Percentiles rank a stretch among this genome's conserved stretches.
Evolutionary conservation across 108 stramenopile genomes (phyloP).

Genomic region (Nannochloropsis granulata): DNA sequence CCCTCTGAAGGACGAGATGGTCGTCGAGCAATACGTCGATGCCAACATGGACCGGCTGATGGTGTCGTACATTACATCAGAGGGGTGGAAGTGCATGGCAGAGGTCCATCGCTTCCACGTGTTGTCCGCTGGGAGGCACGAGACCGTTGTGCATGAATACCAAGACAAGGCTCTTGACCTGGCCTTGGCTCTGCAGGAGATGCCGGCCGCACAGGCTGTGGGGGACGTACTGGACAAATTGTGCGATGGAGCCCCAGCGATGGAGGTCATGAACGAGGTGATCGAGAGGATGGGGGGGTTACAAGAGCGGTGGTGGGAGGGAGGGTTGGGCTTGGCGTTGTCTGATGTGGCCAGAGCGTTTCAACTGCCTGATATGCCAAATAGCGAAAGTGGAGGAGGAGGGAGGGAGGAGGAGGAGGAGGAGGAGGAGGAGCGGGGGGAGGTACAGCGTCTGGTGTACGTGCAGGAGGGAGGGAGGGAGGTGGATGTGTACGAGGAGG

Average conservation of each 20-base stretch:
- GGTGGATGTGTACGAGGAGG: background rate
- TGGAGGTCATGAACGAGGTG: background rate
- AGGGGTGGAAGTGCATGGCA: conserved; percentile 12
- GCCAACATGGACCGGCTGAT: conserved; percentile 3
- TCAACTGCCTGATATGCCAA: background rate
- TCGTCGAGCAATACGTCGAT: background rate
- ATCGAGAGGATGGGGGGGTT: background rate
- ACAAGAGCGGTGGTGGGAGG: conserved; percentile 2
- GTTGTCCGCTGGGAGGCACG: background rate
- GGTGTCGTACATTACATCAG: conserved; percentile 2
- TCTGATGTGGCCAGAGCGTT: background rate
- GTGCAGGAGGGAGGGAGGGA: background rate
- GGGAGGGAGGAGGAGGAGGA: background rate
- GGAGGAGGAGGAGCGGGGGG: background rate
- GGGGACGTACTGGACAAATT: background rate
- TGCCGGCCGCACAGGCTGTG: background rate
- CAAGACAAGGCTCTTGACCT: background rate
- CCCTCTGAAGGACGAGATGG: background rate
- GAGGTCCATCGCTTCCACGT: conserved; percentile 22
- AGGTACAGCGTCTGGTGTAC: background rate
- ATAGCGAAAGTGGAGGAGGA: background rate
- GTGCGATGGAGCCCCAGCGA: background rate
- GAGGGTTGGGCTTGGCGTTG: background rate
- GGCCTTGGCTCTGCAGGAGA: background rate
- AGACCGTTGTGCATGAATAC: background rate